Evolutionary conservation across 2,329 filamentous ascomycete species (phyloP).

Genomic region (Xylariaceae sp.): DNA sequence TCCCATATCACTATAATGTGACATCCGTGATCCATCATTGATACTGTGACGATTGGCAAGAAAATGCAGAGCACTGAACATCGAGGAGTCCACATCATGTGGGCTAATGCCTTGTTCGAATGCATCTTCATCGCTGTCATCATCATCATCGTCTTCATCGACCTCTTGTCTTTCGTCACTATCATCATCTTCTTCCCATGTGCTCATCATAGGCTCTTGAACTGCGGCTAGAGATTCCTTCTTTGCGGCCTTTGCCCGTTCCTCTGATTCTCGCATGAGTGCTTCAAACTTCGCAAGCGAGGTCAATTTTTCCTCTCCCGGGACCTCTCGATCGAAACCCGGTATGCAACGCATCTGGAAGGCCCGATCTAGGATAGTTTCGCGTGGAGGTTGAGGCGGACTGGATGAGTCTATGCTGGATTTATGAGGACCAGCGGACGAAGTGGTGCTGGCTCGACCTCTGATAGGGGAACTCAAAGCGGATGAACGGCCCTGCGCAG

Average conservation of each 20-base stretch:
- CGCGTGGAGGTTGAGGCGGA: constrained; percentile 52
- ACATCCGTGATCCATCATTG: constrained; percentile 35
- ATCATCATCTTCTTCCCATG: constrained; percentile 49
- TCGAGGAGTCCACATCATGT: constrained; percentile 40
- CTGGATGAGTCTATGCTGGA: constrained; percentile 38
- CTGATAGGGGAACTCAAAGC: constrained; percentile 54
- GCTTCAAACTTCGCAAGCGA: constrained; percentile 64
- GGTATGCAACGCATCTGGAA: constrained; percentile 62
- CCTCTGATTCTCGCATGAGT: constrained; percentile 59
- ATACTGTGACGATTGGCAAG: constrained; percentile 43
- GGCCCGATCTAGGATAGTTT: constrained; percentile 64
- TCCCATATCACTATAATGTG: constrained; percentile 23
- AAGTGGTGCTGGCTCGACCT: constrained; percentile 52
- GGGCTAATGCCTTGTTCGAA: constrained; percentile 30
- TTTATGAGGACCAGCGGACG: constrained; percentile 37
- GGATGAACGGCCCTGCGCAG: constrained; percentile 56
- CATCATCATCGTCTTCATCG: constrained; percentile 36
- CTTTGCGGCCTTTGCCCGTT: constrained; percentile 37
- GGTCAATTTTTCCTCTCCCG: constrained; percentile 60
- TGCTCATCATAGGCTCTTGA: constrained; percentile 42
- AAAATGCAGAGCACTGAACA: constrained; percentile 49
- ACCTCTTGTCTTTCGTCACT: constrained; percentile 39
- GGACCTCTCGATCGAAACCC: constrained; percentile 49
- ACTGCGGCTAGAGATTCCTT: constrained; percentile 28
- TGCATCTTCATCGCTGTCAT: constrained; percentile 37